Evolutionary conservation across 2,329 filamentous ascomycete species (phyloP).

Genomic region (Hyphodiscus sp.): DNA sequence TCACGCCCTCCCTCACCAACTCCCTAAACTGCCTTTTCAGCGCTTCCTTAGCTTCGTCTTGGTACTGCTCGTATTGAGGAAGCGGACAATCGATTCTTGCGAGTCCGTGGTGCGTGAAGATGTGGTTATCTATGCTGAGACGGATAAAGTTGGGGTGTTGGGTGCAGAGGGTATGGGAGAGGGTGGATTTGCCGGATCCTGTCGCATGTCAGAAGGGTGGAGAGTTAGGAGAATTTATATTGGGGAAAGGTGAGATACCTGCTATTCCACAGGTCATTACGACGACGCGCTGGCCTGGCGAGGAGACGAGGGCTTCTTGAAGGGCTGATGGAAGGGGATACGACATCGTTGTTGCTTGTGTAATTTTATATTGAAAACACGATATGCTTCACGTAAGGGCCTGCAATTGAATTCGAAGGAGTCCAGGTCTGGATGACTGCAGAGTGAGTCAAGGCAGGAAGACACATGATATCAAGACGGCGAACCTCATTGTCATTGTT

Average conservation of each 20-base stretch:
- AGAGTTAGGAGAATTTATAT: not conserved
- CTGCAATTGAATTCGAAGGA: not conserved
- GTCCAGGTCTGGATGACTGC: not conserved
- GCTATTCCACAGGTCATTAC: not conserved
- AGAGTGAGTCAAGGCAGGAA: not conserved
- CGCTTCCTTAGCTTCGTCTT: not conserved
- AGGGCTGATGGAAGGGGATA: not conserved
- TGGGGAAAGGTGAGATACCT: not conserved
- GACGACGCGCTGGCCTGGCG: not conserved
- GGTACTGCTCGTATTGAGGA: not conserved
- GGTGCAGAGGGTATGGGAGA: not conserved
- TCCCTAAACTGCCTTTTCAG: not conserved
- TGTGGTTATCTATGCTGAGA: constrained; percentile 28
- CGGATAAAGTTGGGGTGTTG: not conserved
- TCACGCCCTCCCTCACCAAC: not conserved
- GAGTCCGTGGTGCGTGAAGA: constrained; percentile 4
- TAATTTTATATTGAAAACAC: not conserved
- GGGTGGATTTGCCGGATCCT: not conserved
- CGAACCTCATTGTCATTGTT: not conserved
- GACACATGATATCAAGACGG: not conserved
- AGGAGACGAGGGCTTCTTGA: not conserved
- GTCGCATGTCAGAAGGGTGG: not conserved
- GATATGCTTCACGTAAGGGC: not conserved
- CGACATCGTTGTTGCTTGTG: not conserved
- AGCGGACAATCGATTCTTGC: not conserved